Evolutionary conservation across 495 filamentous ascomycete species (phyloP).

Genomic region (Annulohypoxylon bovei): DNA sequence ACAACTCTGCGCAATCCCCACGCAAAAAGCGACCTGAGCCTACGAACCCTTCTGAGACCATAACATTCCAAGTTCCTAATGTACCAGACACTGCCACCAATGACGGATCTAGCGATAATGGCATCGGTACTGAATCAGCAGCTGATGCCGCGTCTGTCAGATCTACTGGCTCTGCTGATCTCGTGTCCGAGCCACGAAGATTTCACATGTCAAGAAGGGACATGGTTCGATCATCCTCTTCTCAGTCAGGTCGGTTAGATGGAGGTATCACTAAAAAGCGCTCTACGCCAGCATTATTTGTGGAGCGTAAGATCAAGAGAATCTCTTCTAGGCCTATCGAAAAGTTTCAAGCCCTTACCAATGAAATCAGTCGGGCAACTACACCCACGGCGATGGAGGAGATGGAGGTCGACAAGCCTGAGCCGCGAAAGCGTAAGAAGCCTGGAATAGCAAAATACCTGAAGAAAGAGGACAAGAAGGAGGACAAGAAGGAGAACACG

Average conservation of each 20-base stretch:
- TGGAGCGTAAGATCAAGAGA: conserved; percentile 57
- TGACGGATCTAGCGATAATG: conserved; percentile 17
- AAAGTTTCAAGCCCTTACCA: conserved; percentile 33
- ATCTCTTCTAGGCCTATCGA: conserved; percentile 32
- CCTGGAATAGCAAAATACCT: conserved; percentile 40
- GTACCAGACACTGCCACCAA: conserved; percentile 9
- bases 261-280: conserved; percentile 52
- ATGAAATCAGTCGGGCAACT: conserved; percentile 2
- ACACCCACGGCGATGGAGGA: conserved; percentile 3
- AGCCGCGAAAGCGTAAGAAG: conserved; percentile 43
- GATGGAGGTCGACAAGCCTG: conserved; percentile 38
- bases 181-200: conserved; percentile 46
- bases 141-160: conserved; percentile 1
- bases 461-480: conserved; percentile 19
- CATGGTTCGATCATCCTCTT: conserved; percentile 42
- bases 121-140: background rate
- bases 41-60: conserved; percentile 2
- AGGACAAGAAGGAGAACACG: conserved; percentile 9
- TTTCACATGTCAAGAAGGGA: conserved; percentile 61
- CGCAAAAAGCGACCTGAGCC: background rate
- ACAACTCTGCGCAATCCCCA: conserved; percentile 27
- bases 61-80: conserved; percentile 31
- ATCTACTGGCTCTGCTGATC: background rate
- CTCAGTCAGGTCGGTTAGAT: conserved; percentile 22
- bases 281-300: conserved; percentile 54